Base-by-base conservation (phyloP, 441 rosid species). In the Dalechampia spathulata region DNA sequence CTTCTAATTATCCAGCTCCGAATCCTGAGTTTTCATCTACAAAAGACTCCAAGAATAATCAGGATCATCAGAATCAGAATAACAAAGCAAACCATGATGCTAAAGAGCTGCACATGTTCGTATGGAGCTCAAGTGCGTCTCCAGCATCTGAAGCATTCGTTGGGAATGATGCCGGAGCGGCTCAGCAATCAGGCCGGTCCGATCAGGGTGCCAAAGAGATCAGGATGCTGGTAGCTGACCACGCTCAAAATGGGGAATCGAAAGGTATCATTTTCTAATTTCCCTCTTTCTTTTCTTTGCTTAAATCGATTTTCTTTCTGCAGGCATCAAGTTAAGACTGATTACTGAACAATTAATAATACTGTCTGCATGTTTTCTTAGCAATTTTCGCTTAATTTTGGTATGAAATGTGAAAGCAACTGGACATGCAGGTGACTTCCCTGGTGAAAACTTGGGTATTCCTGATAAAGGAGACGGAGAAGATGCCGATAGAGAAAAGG, bases 1-100 rank as follows among this genome's bases (percentile, higher is more conserved):
- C n/a, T n/a, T n/a, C n/a, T n/a, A n/a, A n/a, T n/a, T 86, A 92
- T 34, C 98, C 96, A 9, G 90, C 96, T 11, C 99, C 99, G 19
- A 93, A 89, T 62, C 91, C 97, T 13, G 83, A 86, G 4, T 74
- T 69, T 44, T 61, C 80, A 1, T 64, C 72, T 6, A 65, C 72
- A 3, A 71, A 71, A 48, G 20, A 60, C 57, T 32, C 70, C 50
- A 56, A 37, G 70, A 79, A 43, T 38, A 62, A 39, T 13, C 79
- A 61, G 46, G 76, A 56, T 3, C 68, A 14, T 16, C 62, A 57
- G 46, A 60, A 55, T 46, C 61, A 65, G 14, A 63, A 42, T 49
- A 64, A 48, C 63, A 76, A 74, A 50, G 63, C 55, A 17, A 65
- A 58, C 45, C 67, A 71, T 46, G 71, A 79, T 19, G 87, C 84